These are phyloP conservation scores for Apophysomyces ossiformis DNA, from an alignment of 371 early-diverging fungal species.

Conservation along the genomic window DNA sequence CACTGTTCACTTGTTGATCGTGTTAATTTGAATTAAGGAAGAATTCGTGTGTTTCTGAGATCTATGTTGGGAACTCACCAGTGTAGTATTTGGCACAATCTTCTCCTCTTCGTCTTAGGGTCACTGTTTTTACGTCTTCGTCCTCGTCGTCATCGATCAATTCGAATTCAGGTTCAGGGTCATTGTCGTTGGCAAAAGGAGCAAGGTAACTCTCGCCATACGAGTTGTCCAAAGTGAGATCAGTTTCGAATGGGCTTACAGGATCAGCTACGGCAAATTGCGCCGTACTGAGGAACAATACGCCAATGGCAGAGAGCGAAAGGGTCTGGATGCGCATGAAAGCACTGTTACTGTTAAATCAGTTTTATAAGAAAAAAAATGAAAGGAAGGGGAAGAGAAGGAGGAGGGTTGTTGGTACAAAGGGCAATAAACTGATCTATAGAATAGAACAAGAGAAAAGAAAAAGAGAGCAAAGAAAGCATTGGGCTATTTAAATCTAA, in stretches of 20 bases:
- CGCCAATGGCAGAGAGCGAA: slow-evolving; percentile 29
- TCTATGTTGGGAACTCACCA: slow-evolving; percentile 10
- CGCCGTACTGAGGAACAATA: slow-evolving; percentile 22
- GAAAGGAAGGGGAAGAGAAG: slow-evolving; percentile 18
- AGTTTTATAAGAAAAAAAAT: not conserved
- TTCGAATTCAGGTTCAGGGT: slow-evolving; percentile 35
- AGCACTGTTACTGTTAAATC: not conserved
- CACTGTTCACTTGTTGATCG: slow-evolving; percentile 3
- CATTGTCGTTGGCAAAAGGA: slow-evolving; percentile 32
- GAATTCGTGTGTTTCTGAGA: not conserved
- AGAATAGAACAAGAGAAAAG: slow-evolving; percentile 10
- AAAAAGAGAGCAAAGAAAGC: slow-evolving; percentile 22
- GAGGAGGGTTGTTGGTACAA: not conserved
- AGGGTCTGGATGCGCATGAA: slow-evolving; percentile 18
- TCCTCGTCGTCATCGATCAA: slow-evolving; percentile 19
- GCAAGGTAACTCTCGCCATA: slow-evolving; percentile 26
- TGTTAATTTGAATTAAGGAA: slow-evolving; percentile 11
- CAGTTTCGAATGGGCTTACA: not conserved
- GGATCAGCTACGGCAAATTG: slow-evolving; percentile 17
- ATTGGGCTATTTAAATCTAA: slow-evolving; percentile 3
- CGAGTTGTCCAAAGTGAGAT: not conserved
- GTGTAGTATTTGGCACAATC: slow-evolving; percentile 27
- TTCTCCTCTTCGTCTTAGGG: slow-evolving; percentile 18
- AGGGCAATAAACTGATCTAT: not conserved
- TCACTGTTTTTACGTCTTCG: slow-evolving; percentile 16